phyloP scores from a whole-genome alignment of 192 early-diverging fungal species.

The Coemansia pectinata region DNA sequence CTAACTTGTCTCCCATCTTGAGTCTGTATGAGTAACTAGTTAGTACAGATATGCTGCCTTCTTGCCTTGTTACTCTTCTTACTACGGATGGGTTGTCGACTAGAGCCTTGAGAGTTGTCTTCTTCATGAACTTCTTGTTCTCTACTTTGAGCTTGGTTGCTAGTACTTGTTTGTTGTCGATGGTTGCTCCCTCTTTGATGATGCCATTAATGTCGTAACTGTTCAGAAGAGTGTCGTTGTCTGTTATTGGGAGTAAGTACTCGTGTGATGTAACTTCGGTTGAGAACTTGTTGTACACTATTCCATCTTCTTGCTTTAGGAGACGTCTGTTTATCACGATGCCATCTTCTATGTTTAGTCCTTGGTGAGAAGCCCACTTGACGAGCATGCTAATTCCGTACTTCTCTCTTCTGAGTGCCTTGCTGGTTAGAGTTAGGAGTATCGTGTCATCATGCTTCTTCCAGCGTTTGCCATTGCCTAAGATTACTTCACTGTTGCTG shows the following conservation, averaged over 20 bases:
- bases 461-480: neutral
- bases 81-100: neutral
- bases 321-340: slow-evolving; percentile 4
- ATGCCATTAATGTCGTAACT: neutral
- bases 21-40: neutral
- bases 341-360: slow-evolving; percentile 9
- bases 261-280: neutral
- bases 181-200: neutral
- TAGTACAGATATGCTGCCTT: neutral
- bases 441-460: neutral
- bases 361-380: neutral
- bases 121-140: neutral
- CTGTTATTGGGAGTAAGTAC: neutral
- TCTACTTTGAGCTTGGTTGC: neutral
- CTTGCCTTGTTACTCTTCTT: neutral
- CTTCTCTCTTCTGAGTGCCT: neutral
- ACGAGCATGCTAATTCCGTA: slow-evolving; percentile 1
- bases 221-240: neutral
- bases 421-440: neutral
- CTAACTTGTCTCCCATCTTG: neutral
- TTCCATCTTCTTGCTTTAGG: neutral
- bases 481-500: neutral
- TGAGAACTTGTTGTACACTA: neutral
- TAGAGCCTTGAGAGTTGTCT: neutral
- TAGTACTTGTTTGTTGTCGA: neutral